phyloP scores from a whole-genome alignment of 306 rosid species.

The Astragalus glycyphyllos region DNA sequence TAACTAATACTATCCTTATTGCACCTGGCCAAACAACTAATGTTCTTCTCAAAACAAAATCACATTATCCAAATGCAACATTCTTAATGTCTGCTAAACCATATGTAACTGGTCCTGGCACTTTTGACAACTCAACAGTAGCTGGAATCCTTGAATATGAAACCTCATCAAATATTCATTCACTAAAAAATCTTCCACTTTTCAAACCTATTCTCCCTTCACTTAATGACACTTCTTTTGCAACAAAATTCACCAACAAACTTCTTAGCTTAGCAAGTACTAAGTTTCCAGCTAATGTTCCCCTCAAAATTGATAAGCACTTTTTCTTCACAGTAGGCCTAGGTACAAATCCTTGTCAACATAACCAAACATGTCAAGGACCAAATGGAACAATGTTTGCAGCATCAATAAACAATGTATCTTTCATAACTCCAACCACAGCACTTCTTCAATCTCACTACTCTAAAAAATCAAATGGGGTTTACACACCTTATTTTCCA shows the following conservation, averaged over 20 bases:
- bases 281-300: slow-evolving; percentile 66
- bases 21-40: slow-evolving; percentile 78
- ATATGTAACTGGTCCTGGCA: slow-evolving; percentile 57
- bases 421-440: slow-evolving; percentile 56
- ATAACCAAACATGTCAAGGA: slow-evolving; percentile 65
- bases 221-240: slow-evolving; percentile 73
- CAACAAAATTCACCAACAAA: slow-evolving; percentile 55
- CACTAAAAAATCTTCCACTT: slow-evolving; percentile 42
- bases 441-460: slow-evolving; percentile 71
- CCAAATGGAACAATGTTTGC: slow-evolving; percentile 73
- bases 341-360: slow-evolving; percentile 62
- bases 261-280: slow-evolving; percentile 60
- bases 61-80: slow-evolving; percentile 62
- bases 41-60: slow-evolving; percentile 64
- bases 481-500: slow-evolving; percentile 58
- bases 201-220: slow-evolving; percentile 46
- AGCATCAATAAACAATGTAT: slow-evolving; percentile 71
- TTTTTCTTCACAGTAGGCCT: slow-evolving; percentile 75
- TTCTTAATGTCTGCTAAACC: slow-evolving; percentile 73
- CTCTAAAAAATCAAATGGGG: slow-evolving; percentile 54
- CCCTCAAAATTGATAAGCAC: slow-evolving; percentile 57
- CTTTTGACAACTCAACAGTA: slow-evolving; percentile 75
- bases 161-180: slow-evolving; percentile 34
- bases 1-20: slow-evolving; percentile 54
- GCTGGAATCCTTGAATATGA: slow-evolving; percentile 42